A percentile compares a stretch with the other conserved stretches of the same genome.
Evolutionary conservation across 139 green algal genomes (phyloP).

Genomic region (Coelastrella sp.): DNA sequence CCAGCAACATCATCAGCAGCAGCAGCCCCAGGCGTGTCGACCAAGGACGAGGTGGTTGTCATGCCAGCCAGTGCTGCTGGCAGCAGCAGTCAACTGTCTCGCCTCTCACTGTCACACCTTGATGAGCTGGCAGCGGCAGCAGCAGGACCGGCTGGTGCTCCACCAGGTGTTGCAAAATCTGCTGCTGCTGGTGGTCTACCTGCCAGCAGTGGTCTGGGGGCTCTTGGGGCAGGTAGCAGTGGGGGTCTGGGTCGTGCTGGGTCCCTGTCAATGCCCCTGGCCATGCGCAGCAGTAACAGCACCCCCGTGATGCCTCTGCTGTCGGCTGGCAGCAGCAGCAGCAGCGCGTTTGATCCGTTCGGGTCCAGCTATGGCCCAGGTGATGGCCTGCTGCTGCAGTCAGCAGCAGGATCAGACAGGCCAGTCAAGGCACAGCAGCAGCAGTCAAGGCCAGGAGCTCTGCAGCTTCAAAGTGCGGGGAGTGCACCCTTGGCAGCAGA

Average conservation of each 20-base stretch:
- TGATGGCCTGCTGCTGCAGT: constrained; percentile 33
- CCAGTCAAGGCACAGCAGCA: constrained; percentile 8
- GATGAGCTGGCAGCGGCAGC: neutral
- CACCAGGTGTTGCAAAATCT: neutral
- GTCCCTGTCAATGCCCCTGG: neutral
- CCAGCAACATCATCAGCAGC: constrained; percentile 18
- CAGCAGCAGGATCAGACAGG: constrained; percentile 12
- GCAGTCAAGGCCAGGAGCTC: neutral
- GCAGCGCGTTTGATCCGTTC: constrained; percentile 24
- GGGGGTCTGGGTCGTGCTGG: neutral
- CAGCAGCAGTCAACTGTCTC: constrained; percentile 29
- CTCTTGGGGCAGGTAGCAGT: neutral
- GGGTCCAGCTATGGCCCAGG: neutral
- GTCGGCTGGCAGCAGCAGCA: neutral
- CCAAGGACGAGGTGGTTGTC: constrained; percentile 10
- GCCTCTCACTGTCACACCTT: constrained; percentile 14
- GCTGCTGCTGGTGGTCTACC: neutral
- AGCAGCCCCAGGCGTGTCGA: constrained; percentile 9
- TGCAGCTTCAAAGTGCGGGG: constrained; percentile 33
- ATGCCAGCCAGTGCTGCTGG: constrained; percentile 25
- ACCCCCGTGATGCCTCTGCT: constrained; percentile 1
- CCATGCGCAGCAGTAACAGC: neutral
- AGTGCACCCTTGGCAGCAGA: constrained; percentile 9
- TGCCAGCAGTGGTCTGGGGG: neutral
- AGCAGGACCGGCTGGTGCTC: neutral